Conservation (phyloP, 495 filamentous ascomycete species). For the Daldinia loculata region DNA sequence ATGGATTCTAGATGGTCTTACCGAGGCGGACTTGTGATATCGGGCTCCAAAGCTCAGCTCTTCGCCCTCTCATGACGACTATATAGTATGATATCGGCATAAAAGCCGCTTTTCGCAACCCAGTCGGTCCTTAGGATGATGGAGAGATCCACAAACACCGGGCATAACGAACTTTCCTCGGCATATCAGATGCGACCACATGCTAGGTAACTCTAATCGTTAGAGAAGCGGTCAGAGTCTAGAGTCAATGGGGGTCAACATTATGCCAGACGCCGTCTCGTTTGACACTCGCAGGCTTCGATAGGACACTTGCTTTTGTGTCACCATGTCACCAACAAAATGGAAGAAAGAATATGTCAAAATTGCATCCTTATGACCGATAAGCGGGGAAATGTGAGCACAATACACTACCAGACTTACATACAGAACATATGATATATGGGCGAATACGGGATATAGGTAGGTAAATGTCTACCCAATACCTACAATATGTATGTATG, state of each 20-base stretch:
- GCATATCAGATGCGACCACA: conserved; percentile 23
- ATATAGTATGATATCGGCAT: conserved; percentile 9
- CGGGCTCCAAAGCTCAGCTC: not conserved
- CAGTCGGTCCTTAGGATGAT: conserved; percentile 5
- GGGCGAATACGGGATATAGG: not conserved
- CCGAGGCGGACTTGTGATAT: conserved; percentile 3
- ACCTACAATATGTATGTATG: not conserved
- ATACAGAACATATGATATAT: not conserved
- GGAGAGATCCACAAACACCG: conserved; percentile 17
- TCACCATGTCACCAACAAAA: conserved; percentile 13
- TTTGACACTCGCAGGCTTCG: conserved; percentile 5
- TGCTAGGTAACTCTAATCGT: not conserved
- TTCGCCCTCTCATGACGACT: conserved; percentile 1
- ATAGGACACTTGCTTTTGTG: conserved; percentile 19
- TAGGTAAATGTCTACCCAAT: not conserved
- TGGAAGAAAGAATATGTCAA: conserved; percentile 10
- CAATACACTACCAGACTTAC: not conserved
- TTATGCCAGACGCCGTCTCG: conserved; percentile 6
- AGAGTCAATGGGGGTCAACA: not conserved
- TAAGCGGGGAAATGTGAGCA: not conserved
- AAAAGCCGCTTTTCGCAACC: conserved; percentile 33
- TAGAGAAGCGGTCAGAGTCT: not conserved
- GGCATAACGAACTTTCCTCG: conserved; percentile 17
- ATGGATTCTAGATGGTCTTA: conserved; percentile 17
- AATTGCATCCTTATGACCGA: conserved; percentile 11